phyloP scores from a whole-genome alignment of 2,329 filamentous ascomycete genomes.

The Chrysosphaeria jannelii region DNA sequence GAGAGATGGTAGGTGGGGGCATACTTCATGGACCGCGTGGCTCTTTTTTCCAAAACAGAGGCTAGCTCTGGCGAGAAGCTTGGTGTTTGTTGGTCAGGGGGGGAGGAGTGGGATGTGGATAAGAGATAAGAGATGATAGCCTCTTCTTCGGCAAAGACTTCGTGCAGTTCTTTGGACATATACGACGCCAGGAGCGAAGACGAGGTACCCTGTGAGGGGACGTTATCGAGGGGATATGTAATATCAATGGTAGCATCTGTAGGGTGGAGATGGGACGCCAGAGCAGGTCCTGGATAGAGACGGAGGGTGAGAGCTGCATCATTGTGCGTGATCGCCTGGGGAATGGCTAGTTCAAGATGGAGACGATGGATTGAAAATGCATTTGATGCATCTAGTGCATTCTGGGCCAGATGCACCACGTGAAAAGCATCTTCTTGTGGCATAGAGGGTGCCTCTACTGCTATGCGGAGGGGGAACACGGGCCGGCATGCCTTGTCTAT shows the following conservation, averaged over 20 bases:
- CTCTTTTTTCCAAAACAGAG: slow-evolving; percentile 33
- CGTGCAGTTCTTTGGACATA: slow-evolving; percentile 47
- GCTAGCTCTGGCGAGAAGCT: slow-evolving; percentile 18
- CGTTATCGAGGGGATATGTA: slow-evolving; percentile 39
- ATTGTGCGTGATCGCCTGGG: slow-evolving; percentile 4
- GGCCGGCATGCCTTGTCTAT: slow-evolving; percentile 44
- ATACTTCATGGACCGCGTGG: slow-evolving; percentile 67
- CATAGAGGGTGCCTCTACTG: slow-evolving; percentile 38
- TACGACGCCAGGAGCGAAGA: slow-evolving; percentile 48
- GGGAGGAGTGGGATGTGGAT: slow-evolving; percentile 22
- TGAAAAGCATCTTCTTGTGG: slow-evolving; percentile 36
- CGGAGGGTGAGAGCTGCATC: slow-evolving; percentile 38
- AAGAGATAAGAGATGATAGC: slow-evolving; percentile 52
- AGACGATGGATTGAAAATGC: slow-evolving; percentile 67
- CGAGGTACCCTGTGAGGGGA: slow-evolving; percentile 39
- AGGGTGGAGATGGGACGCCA: slow-evolving; percentile 31
- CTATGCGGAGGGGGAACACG: slow-evolving; percentile 62
- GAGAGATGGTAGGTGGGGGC: slow-evolving; percentile 84
- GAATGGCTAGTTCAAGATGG: slow-evolving; percentile 25
- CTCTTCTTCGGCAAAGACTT: slow-evolving; percentile 65
- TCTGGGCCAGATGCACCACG: slow-evolving; percentile 54
- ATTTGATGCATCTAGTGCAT: slow-evolving; percentile 60
- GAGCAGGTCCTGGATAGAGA: slow-evolving; percentile 30
- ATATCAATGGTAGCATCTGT: slow-evolving; percentile 47
- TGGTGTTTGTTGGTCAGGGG: slow-evolving; percentile 9